A percentile compares a stretch with the other conserved stretches of the same genome.
phyloP scores from a whole-genome alignment of 163 green algal species.

The Trebouxia gelatinosa region DNA sequence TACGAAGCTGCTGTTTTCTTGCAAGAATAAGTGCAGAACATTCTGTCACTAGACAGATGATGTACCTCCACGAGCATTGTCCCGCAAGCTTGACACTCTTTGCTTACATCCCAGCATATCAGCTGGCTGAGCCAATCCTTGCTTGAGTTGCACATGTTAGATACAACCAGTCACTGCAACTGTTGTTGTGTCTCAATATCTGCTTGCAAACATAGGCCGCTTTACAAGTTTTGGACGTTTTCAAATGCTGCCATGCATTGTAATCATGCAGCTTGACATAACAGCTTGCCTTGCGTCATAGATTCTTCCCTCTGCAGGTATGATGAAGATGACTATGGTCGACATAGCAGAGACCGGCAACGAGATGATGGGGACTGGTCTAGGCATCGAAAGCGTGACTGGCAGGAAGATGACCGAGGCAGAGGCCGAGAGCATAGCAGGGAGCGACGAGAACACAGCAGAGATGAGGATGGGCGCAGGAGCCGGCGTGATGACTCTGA shows the following conservation, averaged over 20 bases:
- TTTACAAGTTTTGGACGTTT: background rate
- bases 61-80: background rate
- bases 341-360: background rate
- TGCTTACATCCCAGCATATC: too few species aligned
- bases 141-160: background rate
- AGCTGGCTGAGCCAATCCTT: background rate
- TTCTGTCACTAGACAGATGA: background rate
- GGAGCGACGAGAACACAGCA: constrained; percentile 4
- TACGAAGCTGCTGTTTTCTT: too few species aligned
- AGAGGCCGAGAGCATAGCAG: background rate
- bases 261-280: too few species aligned
- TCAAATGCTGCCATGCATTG: too few species aligned
- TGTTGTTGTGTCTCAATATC: too few species aligned
- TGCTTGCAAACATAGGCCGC: background rate
- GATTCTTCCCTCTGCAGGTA: too few species aligned
- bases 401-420: background rate
- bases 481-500: constrained; percentile 3
- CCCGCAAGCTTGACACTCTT: background rate
- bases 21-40: too few species aligned
- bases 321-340: constrained; percentile 7
- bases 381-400: background rate
- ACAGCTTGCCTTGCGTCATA: too few species aligned
- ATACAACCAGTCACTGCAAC: too few species aligned
- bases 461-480: background rate
- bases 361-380: background rate